Conservation (phyloP, 73 alveolate species). For the Tetrahymena elliotti region DNA sequence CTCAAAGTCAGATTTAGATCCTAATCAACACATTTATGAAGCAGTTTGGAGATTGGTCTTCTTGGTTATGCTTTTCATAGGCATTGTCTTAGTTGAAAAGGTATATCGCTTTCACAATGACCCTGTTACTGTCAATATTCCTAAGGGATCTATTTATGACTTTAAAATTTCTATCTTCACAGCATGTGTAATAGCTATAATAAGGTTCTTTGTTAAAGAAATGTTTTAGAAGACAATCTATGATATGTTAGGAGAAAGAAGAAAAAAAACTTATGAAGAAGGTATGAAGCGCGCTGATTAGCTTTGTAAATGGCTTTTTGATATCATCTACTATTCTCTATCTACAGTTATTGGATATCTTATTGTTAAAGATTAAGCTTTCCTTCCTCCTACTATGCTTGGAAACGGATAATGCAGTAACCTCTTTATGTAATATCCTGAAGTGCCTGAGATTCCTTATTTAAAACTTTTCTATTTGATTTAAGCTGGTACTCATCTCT, state of each 20-base stretch:
- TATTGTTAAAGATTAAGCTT: not conserved
- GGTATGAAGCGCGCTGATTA: not conserved
- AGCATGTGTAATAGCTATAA: not conserved
- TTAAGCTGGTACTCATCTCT: not conserved
- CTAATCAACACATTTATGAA: not conserved
- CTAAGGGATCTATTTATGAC: not conserved
- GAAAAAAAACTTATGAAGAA: not conserved
- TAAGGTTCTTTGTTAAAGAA: not conserved
- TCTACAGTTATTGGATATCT: not conserved
- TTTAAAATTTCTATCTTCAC: not conserved
- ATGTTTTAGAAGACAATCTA: not conserved
- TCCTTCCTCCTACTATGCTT: not conserved
- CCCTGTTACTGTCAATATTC: not conserved
- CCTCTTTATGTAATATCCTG: not conserved
- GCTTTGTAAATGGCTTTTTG: not conserved
- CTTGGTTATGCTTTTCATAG: not conserved
- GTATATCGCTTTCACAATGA: not conserved
- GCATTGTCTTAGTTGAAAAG: not conserved
- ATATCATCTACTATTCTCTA: not conserved
- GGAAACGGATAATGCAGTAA: not conserved
- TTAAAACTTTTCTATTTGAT: not conserved
- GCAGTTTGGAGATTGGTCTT: not conserved
- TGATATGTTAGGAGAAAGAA: not conserved
- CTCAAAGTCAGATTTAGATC: not conserved
- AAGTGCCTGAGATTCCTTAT: not conserved